Percentiles rank a stretch among this genome's conserved stretches.
Conservation (phyloP, 1,284 basidiomycete species). For the Mrakiaceae sp. region DNA sequence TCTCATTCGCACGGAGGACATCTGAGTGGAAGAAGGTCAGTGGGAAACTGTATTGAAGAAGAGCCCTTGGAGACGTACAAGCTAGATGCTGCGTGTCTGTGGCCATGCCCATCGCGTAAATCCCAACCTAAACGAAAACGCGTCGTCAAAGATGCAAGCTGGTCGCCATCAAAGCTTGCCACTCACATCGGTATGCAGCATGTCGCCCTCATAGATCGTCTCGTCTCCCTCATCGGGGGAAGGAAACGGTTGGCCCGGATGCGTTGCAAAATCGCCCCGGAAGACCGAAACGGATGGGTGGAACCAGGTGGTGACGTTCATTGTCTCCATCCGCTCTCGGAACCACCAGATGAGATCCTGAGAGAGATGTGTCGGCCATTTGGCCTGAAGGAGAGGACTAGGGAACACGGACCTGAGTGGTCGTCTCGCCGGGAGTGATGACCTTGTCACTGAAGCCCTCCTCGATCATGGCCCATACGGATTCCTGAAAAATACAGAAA, state of each 20-base stretch:
- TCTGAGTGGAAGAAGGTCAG: slow-evolving; percentile 29
- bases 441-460: slow-evolving; percentile 43
- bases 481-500: slow-evolving; percentile 34
- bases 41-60: not conserved
- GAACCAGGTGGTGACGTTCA: slow-evolving; percentile 45
- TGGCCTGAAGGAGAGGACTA: not conserved
- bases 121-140: slow-evolving; percentile 35
- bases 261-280: slow-evolving; percentile 25
- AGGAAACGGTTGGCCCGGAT: slow-evolving; percentile 13
- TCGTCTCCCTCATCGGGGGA: slow-evolving; percentile 39
- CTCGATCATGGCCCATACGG: slow-evolving; percentile 44
- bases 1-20: slow-evolving; percentile 40
- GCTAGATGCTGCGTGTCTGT: slow-evolving; percentile 48
- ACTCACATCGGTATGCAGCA: slow-evolving; percentile 41
- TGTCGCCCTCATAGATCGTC: slow-evolving; percentile 39
- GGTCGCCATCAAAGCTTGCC: not conserved
- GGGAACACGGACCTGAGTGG: slow-evolving; percentile 28
- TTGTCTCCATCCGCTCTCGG: slow-evolving; percentile 42
- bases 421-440: slow-evolving; percentile 39
- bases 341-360: slow-evolving; percentile 46
- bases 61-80: not conserved
- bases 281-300: slow-evolving; percentile 44
- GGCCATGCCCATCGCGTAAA: slow-evolving; percentile 45
- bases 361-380: not conserved
- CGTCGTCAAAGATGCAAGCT: too few relatives aligned